phyloP scores from a whole-genome alignment of 805 yeast genomes.

The Pichia manshurica region DNA sequence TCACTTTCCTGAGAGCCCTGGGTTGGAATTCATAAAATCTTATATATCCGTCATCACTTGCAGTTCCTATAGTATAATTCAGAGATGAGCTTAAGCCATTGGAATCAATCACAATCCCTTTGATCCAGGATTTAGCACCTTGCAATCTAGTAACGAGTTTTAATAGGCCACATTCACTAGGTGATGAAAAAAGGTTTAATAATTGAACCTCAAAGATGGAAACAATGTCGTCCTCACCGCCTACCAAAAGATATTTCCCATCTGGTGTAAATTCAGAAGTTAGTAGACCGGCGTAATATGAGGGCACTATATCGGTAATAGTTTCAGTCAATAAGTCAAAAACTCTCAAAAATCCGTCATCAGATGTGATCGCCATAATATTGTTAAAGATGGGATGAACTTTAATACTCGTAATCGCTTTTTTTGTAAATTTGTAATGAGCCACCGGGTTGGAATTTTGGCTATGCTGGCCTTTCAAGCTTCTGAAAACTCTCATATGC shows the following conservation, averaged over 20 bases:
- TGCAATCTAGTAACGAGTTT: constrained; percentile 30
- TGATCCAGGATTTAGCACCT: constrained; percentile 52
- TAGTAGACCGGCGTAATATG: constrained; percentile 61
- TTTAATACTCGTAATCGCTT: constrained; percentile 47
- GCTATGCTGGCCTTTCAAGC: constrained; percentile 7
- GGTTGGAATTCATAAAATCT: constrained; percentile 52
- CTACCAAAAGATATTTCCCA: constrained; percentile 42
- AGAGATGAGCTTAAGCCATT: constrained; percentile 28
- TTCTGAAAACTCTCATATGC: constrained; percentile 31
- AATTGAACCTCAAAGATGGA: constrained; percentile 33
- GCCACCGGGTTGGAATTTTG: constrained; percentile 40
- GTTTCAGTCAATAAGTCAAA: constrained; percentile 43
- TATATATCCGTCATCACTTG: constrained; percentile 50
- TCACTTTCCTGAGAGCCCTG: constrained; percentile 33
- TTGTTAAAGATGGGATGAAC: constrained; percentile 37
- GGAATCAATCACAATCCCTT: constrained; percentile 40
- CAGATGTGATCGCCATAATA: constrained; percentile 48
- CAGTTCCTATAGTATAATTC: constrained; percentile 45
- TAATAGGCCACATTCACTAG: constrained; percentile 18
- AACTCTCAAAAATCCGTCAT: constrained; percentile 59
- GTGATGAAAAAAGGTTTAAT: constrained; percentile 13
- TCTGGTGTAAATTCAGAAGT: constrained; percentile 45
- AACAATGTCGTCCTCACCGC: constrained; percentile 51
- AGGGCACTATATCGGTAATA: constrained; percentile 49
- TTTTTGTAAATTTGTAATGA: constrained; percentile 56